Evolutionary conservation across 352 stramenopile species (phyloP).

Genomic region (Phytophthora sp.): DNA sequence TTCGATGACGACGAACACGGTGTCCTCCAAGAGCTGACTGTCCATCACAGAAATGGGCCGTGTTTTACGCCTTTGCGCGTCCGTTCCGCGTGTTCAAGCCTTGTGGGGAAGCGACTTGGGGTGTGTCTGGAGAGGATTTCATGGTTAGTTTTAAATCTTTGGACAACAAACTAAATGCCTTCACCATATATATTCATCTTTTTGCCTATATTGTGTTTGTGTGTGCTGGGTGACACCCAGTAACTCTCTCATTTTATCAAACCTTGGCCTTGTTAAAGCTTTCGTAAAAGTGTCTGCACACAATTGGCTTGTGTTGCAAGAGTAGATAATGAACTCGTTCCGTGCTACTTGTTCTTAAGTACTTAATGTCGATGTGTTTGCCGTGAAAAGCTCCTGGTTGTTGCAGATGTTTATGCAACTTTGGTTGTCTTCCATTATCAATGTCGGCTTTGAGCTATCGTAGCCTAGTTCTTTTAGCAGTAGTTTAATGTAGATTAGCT

Average conservation of each 20-base stretch:
- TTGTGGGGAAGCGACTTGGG: too few relatives aligned
- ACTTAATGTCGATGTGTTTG: conserved; percentile 22
- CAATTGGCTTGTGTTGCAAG: conserved; percentile 16
- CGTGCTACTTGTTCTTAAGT: conserved; percentile 12
- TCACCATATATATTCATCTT: too few relatives aligned
- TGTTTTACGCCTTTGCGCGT: too few relatives aligned
- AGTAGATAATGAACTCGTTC: conserved; percentile 17
- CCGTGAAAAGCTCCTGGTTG: conserved; percentile 12
- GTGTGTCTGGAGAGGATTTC: too few relatives aligned
- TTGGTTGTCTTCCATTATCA: conserved; percentile 26
- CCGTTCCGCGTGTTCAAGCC: too few relatives aligned
- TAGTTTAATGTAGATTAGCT: too few relatives aligned
- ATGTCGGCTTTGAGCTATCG: conserved; percentile 10
- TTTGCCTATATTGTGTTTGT: too few relatives aligned
- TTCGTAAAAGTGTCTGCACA: conserved; percentile 12
- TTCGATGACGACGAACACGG: too few relatives aligned
- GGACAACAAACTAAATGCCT: too few relatives aligned
- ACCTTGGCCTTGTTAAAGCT: neutral
- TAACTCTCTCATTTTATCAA: conserved; percentile 18
- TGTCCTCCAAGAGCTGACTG: too few relatives aligned
- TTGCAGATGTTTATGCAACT: conserved; percentile 20
- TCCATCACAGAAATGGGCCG: too few relatives aligned
- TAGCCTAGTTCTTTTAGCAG: conserved; percentile 17
- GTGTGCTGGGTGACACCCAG: neutral
- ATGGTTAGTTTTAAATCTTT: too few relatives aligned